Conservation (phyloP, 495 filamentous ascomycete genomes). For the Aspergillus taichungensis region DNA sequence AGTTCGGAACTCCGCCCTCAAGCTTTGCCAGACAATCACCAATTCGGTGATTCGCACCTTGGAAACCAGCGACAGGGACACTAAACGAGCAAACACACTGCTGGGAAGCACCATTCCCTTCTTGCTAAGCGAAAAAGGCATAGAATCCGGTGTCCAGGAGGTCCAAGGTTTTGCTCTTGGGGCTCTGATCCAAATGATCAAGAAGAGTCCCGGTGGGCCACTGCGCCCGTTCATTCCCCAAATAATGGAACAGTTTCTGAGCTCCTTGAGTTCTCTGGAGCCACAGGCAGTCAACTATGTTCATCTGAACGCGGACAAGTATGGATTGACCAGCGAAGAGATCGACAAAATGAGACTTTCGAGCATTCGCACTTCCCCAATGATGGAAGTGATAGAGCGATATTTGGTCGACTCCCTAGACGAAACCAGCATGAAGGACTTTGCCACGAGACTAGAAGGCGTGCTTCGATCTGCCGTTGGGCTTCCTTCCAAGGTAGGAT, state of each 20-base stretch:
- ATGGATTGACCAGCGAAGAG: constrained; percentile 68
- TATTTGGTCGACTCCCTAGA: constrained; percentile 77
- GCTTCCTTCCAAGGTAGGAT: constrained; percentile 87
- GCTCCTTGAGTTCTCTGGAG: constrained; percentile 76
- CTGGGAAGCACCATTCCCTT: constrained; percentile 81
- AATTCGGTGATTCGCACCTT: constrained; percentile 74
- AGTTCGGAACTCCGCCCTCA: constrained; percentile 70
- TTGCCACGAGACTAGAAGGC: constrained; percentile 62
- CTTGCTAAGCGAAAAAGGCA: constrained; percentile 75
- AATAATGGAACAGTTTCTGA: constrained; percentile 72
- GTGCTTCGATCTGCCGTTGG: constrained; percentile 80
- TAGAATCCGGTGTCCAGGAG: constrained; percentile 80
- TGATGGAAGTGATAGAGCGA: constrained; percentile 88
- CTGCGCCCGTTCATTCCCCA: constrained; percentile 72
- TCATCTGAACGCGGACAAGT: constrained; percentile 80
- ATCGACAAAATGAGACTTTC: constrained; percentile 78
- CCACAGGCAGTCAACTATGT: constrained; percentile 82
- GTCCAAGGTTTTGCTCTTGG: constrained; percentile 65
- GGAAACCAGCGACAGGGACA: constrained; percentile 66
- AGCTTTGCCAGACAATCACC: constrained; percentile 72
- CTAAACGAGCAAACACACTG: constrained; percentile 62
- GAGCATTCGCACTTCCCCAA: constrained; percentile 75
- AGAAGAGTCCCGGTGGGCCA: constrained; percentile 61
- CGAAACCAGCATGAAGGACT: constrained; percentile 57
- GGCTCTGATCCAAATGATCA: constrained; percentile 80